Evolutionary conservation across 2,329 filamentous ascomycete species (phyloP).

Genomic region (Ophiostoma pallidulum): DNA sequence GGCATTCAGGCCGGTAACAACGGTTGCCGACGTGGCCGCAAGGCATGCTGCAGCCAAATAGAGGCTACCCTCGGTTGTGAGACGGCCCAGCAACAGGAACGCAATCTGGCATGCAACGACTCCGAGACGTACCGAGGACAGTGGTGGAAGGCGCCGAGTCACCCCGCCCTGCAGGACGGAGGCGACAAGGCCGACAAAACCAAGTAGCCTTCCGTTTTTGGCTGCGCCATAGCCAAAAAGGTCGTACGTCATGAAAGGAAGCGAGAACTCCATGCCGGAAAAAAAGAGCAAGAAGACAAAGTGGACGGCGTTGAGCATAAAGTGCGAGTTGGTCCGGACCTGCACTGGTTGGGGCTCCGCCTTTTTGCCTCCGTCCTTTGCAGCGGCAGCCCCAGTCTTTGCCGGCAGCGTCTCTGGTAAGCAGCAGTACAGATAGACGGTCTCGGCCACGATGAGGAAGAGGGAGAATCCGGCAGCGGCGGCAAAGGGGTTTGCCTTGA

Average conservation of each 20-base stretch:
- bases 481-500: constrained; percentile 86
- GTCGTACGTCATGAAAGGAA: constrained; percentile 96
- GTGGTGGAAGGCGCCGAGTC: constrained; percentile 72
- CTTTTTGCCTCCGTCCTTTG: constrained; percentile 71
- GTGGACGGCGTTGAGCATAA: constrained; percentile 74
- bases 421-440: constrained; percentile 70
- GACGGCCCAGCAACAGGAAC: constrained; percentile 67
- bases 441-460: constrained; percentile 76
- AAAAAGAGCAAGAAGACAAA: constrained; percentile 93
- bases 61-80: constrained; percentile 58
- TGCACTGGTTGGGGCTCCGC: constrained; percentile 15
- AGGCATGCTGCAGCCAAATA: constrained; percentile 77
- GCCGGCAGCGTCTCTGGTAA: constrained; percentile 80
- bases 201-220: constrained; percentile 76
- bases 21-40: constrained; percentile 84
- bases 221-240: constrained; percentile 74
- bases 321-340: constrained; percentile 69
- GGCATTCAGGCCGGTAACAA: constrained; percentile 88
- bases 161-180: constrained; percentile 91
- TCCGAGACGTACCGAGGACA: constrained; percentile 70
- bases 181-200: constrained; percentile 83
- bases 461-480: constrained; percentile 84
- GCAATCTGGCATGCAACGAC: constrained; percentile 67
- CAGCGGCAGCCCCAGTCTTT: constrained; percentile 28
- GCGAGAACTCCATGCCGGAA: constrained; percentile 94